Evolutionary conservation across 768 basidiomycete genomes (phyloP).

Genomic region (Suillus placidus): DNA sequence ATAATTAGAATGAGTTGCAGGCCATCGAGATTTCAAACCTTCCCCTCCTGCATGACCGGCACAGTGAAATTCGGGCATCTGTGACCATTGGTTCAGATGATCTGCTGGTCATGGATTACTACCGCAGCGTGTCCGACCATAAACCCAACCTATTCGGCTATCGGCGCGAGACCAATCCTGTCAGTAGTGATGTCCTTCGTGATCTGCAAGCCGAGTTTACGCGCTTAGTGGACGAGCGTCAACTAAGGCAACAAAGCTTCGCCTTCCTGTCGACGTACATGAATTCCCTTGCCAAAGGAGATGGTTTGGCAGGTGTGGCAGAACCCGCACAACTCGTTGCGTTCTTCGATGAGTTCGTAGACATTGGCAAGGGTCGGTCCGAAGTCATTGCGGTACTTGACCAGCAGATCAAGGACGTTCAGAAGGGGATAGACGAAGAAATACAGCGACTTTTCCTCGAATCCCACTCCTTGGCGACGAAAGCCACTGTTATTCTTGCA

Average conservation of each 20-base stretch:
- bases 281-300: slow-evolving; percentile 29
- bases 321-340: slow-evolving; percentile 23
- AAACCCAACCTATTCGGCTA: not conserved
- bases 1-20: slow-evolving; percentile 19
- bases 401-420: slow-evolving; percentile 16
- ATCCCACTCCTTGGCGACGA: not conserved
- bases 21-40: slow-evolving; percentile 22
- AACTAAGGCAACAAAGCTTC: slow-evolving; percentile 23
- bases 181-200: slow-evolving; percentile 1
- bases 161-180: not conserved
- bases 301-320: slow-evolving; percentile 4
- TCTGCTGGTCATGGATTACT: slow-evolving; percentile 20
- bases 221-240: slow-evolving; percentile 22
- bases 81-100: slow-evolving; percentile 16
- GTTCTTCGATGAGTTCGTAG: slow-evolving; percentile 28
- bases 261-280: slow-evolving; percentile 30
- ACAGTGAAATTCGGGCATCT: slow-evolving; percentile 16
- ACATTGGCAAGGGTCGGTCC: slow-evolving; percentile 22
- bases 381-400: slow-evolving; percentile 21
- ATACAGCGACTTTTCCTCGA: slow-evolving; percentile 10
- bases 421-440: slow-evolving; percentile 18
- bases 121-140: not conserved
- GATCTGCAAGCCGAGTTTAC: slow-evolving; percentile 17
- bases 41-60: slow-evolving; percentile 4
- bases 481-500: slow-evolving; percentile 16